These are phyloP conservation scores for Blastocystis sp. DNA, from an alignment of 352 stramenopile species.

Conservation along the genomic window DNA sequence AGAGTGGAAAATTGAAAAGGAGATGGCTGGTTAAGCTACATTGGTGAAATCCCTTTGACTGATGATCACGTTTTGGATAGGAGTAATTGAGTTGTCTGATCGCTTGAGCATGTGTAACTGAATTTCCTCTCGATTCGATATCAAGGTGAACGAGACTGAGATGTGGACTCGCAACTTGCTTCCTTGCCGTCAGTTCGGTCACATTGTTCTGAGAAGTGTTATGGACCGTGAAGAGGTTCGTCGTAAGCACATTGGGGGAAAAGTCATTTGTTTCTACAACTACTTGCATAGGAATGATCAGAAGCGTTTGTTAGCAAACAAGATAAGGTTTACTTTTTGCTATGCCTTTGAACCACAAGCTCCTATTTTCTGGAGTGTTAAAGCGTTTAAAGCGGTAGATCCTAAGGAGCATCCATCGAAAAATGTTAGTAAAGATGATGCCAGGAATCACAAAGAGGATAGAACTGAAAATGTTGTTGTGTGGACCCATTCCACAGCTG, in stretches of 20 bases:
- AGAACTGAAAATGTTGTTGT: conserved; percentile 52
- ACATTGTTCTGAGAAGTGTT: no score
- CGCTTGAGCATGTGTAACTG: conserved; percentile 99
- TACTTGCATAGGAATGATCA: not conserved
- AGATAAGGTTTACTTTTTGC: not conserved
- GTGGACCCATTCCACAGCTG: not conserved
- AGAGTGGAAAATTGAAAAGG: no score
- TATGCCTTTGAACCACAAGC: not conserved
- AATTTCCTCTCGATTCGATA: conserved; percentile 96
- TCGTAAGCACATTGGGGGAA: not conserved
- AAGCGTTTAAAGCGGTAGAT: conserved; percentile 33
- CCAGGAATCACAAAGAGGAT: conserved; percentile 29
- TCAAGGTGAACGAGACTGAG: conserved; percentile 90
- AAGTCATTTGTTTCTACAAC: not conserved
- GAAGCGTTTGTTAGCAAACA: not conserved
- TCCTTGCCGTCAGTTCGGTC: conserved; percentile 94
- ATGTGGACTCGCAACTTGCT: conserved; percentile 99
- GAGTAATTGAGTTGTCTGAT: conserved; percentile 92
- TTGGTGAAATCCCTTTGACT: conserved; percentile 99
- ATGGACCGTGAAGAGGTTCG: conserved; percentile 72
- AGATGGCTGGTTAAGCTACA: conserved; percentile 82
- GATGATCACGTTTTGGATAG: conserved; percentile 98
- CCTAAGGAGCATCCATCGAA: not conserved
- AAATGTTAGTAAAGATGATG: conserved; percentile 31
- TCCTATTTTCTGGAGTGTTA: not conserved